These are phyloP conservation scores for Argentina anserina DNA, from an alignment of 306 rosid species.

Conservation along the genomic window DNA sequence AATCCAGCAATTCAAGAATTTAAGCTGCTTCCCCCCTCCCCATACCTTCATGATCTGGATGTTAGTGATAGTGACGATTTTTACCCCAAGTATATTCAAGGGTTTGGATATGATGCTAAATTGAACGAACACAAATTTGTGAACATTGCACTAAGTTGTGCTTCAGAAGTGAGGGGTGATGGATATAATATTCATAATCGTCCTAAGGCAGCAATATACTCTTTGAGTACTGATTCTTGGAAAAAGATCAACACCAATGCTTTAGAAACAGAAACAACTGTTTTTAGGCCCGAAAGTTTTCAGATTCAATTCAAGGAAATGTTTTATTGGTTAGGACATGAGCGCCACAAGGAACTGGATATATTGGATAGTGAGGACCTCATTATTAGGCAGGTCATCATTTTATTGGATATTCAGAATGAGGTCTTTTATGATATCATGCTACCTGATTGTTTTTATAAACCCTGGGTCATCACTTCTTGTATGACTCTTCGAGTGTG, in stretches of 20 bases:
- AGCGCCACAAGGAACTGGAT: neutral
- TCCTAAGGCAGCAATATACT: neutral
- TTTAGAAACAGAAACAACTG: neutral
- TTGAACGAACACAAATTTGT: conserved; percentile 1
- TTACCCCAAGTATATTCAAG: neutral
- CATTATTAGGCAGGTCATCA: neutral
- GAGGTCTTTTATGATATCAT: neutral
- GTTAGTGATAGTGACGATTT: too few relatives aligned
- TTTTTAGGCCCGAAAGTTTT: neutral
- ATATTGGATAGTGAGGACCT: fast-evolving
- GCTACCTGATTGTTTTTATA: neutral
- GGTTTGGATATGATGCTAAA: conserved; percentile 1
- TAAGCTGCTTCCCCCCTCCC: neutral
- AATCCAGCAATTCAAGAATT: neutral
- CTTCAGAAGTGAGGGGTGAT: neutral
- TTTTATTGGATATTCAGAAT: neutral
- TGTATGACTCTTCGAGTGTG: neutral
- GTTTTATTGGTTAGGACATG: neutral
- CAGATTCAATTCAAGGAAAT: neutral
- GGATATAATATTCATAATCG: neutral
- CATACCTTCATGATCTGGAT: neutral
- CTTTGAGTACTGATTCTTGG: neutral
- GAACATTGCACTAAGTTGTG: neutral
- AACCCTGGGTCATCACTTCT: neutral
- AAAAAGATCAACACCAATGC: neutral